Conservation (phyloP, 1,139 yeast genomes). For the Suhomyces coccinellae region DNA sequence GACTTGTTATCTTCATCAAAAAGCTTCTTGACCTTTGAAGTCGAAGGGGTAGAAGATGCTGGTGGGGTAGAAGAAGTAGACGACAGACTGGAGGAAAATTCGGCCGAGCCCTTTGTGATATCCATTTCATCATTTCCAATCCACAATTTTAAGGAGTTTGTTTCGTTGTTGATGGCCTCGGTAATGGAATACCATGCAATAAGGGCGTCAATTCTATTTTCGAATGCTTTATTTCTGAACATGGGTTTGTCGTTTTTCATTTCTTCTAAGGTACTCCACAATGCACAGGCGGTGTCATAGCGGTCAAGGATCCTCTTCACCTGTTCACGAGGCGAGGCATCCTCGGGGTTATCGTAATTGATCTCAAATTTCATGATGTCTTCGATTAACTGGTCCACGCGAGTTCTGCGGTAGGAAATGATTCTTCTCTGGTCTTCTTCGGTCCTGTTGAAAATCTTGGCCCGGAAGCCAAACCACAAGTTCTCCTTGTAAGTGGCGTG, state of each 20-base stretch:
- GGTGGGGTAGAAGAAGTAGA: constrained; percentile 22
- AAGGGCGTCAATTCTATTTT: constrained; percentile 68
- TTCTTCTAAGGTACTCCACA: constrained; percentile 80
- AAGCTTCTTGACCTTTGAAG: constrained; percentile 35
- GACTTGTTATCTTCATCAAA: constrained; percentile 62
- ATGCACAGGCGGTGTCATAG: constrained; percentile 67
- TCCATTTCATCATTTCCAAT: constrained; percentile 83
- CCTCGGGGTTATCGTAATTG: constrained; percentile 35
- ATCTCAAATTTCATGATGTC: constrained; percentile 66
- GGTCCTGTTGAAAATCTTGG: constrained; percentile 79
- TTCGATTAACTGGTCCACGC: constrained; percentile 74
- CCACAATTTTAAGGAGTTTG: constrained; percentile 59
- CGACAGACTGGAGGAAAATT: constrained; percentile 14
- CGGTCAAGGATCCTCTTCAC: constrained; percentile 59
- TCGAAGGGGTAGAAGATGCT: constrained; percentile 30
- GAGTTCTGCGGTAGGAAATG: constrained; percentile 68
- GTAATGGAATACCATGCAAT: constrained; percentile 84
- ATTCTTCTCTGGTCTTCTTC: constrained; percentile 77
- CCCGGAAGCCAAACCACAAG: constrained; percentile 77
- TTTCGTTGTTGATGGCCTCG: constrained; percentile 63
- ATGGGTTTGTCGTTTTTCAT: constrained; percentile 79
- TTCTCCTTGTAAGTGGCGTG: constrained; percentile 70
- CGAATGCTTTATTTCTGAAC: constrained; percentile 65
- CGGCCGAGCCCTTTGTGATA: constrained; percentile 41
- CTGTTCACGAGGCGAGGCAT: constrained; percentile 29